phyloP scores from a whole-genome alignment of 1,284 basidiomycete species.

The Phellopilus nigrolimitatus region DNA sequence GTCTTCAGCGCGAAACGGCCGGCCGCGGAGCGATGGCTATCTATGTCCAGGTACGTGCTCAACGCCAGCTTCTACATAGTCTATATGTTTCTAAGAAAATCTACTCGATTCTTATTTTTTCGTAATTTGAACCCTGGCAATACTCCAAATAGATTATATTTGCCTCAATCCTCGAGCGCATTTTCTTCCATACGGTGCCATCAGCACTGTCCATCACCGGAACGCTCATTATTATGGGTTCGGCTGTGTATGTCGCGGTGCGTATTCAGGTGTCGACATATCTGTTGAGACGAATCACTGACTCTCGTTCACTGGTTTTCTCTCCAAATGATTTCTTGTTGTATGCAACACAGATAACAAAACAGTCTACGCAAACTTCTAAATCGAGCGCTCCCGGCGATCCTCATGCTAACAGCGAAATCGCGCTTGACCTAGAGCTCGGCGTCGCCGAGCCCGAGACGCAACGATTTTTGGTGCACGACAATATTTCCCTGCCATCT shows the following conservation, averaged over 20 bases:
- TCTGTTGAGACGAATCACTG: not conserved
- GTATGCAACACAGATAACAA: constrained; percentile 7
- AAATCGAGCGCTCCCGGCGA: not conserved
- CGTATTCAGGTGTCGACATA: not conserved
- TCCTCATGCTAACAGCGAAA: not conserved
- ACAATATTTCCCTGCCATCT: not conserved
- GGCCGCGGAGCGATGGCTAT: constrained; percentile 57
- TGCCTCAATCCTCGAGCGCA: constrained; percentile 50
- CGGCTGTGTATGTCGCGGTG: constrained; percentile 60
- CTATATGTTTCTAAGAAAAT: no score
- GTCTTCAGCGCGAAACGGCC: constrained; percentile 61
- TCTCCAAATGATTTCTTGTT: not conserved
- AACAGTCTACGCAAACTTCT: not conserved
- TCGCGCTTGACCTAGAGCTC: constrained; percentile 8
- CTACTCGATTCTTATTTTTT: no score
- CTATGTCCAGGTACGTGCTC: constrained; percentile 47
- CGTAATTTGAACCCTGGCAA: not conserved
- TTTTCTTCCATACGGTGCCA: constrained; percentile 55
- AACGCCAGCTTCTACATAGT: no score
- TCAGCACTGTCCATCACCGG: constrained; percentile 52
- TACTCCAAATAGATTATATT: constrained; percentile 49
- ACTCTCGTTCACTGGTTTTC: not conserved
- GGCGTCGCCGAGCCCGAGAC: constrained; percentile 8
- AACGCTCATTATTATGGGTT: constrained; percentile 50
- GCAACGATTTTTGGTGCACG: constrained; percentile 4